A percentile compares a stretch with the other conserved stretches of the same genome.
phyloP scores from a whole-genome alignment of 2,329 filamentous ascomycete species.

The Fusarium devonianum region DNA sequence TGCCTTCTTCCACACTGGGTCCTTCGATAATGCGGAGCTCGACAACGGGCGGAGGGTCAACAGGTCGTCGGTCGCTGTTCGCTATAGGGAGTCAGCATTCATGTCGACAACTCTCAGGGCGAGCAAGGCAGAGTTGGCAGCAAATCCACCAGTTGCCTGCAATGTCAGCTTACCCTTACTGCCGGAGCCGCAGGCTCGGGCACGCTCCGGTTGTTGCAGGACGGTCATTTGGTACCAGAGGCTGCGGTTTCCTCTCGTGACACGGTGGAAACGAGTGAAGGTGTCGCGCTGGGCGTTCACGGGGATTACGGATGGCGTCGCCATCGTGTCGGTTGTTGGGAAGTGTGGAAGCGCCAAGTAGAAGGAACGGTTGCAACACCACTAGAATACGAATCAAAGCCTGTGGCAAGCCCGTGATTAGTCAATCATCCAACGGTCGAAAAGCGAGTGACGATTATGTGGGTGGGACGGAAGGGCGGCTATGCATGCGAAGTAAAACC shows the following conservation, averaged over 20 bases:
- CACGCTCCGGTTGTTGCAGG: constrained; percentile 92
- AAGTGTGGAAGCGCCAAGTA: constrained; percentile 12
- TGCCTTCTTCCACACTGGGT: constrained; percentile 63
- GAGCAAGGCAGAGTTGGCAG: background rate
- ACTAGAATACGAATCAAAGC: constrained; percentile 12
- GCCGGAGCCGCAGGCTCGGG: constrained; percentile 92
- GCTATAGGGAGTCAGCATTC: constrained; percentile 41
- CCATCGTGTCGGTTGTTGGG: constrained; percentile 40
- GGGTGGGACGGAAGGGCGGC: background rate
- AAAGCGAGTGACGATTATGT: constrained; percentile 7
- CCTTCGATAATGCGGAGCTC: constrained; percentile 87
- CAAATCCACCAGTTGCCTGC: background rate
- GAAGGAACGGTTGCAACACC: constrained; percentile 17
- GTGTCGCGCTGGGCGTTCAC: constrained; percentile 45
- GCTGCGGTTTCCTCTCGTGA: constrained; percentile 75
- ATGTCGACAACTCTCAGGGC: background rate
- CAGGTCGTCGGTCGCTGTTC: constrained; percentile 79
- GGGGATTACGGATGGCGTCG: constrained; percentile 44
- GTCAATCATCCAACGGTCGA: constrained; percentile 5
- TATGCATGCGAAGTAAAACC: constrained; percentile 18
- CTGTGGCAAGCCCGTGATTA: constrained; percentile 22
- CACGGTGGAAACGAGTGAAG: constrained; percentile 56
- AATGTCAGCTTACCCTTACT: constrained; percentile 77
- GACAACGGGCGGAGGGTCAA: constrained; percentile 93
- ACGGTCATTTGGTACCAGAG: constrained; percentile 85